phyloP scores from a whole-genome alignment of 495 filamentous ascomycete species.

The Aspergillus ostianus region DNA sequence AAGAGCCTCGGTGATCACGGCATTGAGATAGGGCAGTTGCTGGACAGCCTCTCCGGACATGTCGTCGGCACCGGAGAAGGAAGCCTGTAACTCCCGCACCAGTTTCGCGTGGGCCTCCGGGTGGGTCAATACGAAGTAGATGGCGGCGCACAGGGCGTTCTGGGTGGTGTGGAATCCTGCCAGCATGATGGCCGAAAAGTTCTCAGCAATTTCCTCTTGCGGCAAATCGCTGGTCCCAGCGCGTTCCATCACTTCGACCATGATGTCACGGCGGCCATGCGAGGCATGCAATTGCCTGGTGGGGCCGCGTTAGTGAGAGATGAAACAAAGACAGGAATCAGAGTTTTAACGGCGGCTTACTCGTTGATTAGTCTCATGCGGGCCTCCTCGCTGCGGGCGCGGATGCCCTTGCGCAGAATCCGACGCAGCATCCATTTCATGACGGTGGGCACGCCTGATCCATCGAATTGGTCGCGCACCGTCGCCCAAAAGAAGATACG shows the following conservation, averaged over 20 bases:
- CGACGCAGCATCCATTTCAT: conserved; percentile 28
- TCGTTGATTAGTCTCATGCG: conserved; percentile 27
- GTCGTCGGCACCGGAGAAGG: conserved; percentile 50
- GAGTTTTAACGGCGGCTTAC: conserved; percentile 7
- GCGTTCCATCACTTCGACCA: conserved; percentile 30
- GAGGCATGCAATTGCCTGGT: conserved; percentile 20
- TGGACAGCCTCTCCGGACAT: conserved; percentile 49
- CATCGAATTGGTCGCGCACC: conserved; percentile 26
- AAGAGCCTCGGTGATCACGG: conserved; percentile 55
- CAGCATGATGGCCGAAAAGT: conserved; percentile 41
- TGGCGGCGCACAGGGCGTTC: conserved; percentile 51
- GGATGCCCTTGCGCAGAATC: conserved; percentile 25
- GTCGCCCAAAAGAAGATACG: conserved; percentile 32
- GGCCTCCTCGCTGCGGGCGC: conserved; percentile 20
- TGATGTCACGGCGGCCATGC: conserved; percentile 27
- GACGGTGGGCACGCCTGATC: conserved; percentile 25
- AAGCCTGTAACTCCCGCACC: conserved; percentile 45
- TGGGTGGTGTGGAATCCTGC: conserved; percentile 59
- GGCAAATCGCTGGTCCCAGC: conserved; percentile 17
- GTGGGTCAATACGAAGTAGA: conserved; percentile 53
- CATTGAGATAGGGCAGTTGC: conserved; percentile 52
- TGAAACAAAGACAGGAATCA: neutral
- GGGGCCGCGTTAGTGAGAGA: neutral
- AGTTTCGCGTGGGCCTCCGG: conserved; percentile 45
- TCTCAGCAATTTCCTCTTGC: conserved; percentile 27